phyloP scores from a whole-genome alignment of 164 flowering plant genomes.

The Berberis thunbergii region DNA sequence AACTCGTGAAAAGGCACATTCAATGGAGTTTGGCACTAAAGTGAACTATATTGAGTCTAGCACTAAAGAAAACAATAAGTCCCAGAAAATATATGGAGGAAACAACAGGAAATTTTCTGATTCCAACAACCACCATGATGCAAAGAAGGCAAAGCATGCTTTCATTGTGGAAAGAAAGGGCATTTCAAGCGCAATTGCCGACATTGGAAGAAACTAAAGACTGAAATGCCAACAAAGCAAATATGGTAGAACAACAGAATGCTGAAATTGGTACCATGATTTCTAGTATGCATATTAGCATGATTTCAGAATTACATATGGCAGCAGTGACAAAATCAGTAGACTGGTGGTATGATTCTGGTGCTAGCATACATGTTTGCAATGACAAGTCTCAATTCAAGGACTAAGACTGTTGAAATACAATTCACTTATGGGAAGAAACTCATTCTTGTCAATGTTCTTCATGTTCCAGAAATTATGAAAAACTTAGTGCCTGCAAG shows the following conservation, averaged over 20 bases:
- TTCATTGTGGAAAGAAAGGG: not conserved
- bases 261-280: not conserved
- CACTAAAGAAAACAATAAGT: not conserved
- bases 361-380: too few species aligned
- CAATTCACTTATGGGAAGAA: not conserved
- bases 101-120: too few species aligned
- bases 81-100: too few species aligned
- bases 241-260: too few species aligned
- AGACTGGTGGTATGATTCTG: too few species aligned
- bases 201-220: not conserved
- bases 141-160: not conserved
- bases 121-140: too few species aligned
- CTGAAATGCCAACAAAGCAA: not conserved
- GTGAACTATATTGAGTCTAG: too few species aligned
- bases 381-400: not conserved
- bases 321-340: too few species aligned
- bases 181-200: not conserved
- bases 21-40: not conserved
- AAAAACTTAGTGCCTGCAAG: too few species aligned
- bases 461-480: not conserved
- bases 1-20: not conserved
- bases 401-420: not conserved
- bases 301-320: too few species aligned
- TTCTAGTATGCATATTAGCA: not conserved
- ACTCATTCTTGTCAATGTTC: not conserved